A percentile compares a stretch with the other conserved stretches of the same genome.
Evolutionary conservation across 495 filamentous ascomycete genomes (phyloP).

Genomic region (Penicillium silybi): DNA sequence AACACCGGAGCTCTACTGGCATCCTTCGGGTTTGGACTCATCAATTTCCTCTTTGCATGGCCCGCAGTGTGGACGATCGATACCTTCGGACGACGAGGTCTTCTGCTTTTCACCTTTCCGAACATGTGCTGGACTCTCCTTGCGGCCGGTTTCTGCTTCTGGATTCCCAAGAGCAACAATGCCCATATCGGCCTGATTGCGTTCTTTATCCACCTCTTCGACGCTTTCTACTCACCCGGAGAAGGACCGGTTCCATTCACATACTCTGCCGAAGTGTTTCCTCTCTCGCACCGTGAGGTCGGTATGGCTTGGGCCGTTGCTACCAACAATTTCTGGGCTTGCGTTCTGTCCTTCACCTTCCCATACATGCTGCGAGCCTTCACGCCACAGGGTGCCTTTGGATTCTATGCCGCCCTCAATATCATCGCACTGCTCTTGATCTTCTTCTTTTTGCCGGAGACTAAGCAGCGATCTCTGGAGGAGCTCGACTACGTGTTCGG

Average conservation of each 20-base stretch:
- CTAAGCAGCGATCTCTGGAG: conserved; percentile 57
- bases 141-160: conserved; percentile 66
- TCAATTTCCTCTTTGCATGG: conserved; percentile 83
- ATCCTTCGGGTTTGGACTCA: conserved; percentile 73
- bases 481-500: conserved; percentile 58
- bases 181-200: conserved; percentile 62
- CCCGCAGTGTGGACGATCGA: conserved; percentile 84
- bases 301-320: conserved; percentile 74
- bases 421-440: conserved; percentile 60
- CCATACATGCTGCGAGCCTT: conserved; percentile 57
- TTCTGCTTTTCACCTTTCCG: conserved; percentile 82
- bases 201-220: conserved; percentile 68
- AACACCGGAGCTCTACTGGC: conserved; percentile 60
- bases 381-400: conserved; percentile 51
- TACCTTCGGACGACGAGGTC: conserved; percentile 70
- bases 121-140: conserved; percentile 79
- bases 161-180: conserved; percentile 47
- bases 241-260: conserved; percentile 82
- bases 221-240: conserved; percentile 71
- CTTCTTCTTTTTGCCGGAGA: conserved; percentile 62
- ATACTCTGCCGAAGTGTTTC: conserved; percentile 76
- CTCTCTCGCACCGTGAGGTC: conserved; percentile 67
- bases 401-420: conserved; percentile 60
- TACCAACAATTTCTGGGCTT: conserved; percentile 63
- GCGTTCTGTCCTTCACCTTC: conserved; percentile 61